Conservation (phyloP, 305 asterid genomes). For the Solanum hybrid region DNA sequence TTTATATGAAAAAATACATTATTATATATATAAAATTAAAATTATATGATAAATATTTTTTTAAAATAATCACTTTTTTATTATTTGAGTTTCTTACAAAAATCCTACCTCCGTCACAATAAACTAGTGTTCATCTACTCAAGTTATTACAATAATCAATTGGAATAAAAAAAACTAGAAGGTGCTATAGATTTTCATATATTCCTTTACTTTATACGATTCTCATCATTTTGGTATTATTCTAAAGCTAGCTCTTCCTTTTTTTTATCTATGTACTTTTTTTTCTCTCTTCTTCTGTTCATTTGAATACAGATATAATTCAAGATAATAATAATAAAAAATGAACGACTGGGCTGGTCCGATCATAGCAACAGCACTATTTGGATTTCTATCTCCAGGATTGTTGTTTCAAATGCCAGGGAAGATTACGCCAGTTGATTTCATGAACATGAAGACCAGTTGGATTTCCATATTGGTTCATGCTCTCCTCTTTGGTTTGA, state of each 20-base stretch:
- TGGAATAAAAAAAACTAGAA: background rate
- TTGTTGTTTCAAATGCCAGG: slow-evolving; percentile 71
- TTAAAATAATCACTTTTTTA: background rate
- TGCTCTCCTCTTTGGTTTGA: slow-evolving; percentile 61
- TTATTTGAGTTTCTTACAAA: background rate
- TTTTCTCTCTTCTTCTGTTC: background rate
- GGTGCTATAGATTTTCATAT: background rate
- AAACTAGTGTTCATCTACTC: background rate
- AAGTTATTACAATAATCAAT: background rate
- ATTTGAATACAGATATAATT: background rate
- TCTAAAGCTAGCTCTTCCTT: slow-evolving; percentile 5
- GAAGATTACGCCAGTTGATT: slow-evolving; percentile 50
- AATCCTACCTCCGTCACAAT: background rate
- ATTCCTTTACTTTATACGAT: background rate
- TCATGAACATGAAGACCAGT: slow-evolving; percentile 78
- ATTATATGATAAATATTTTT: too few species aligned
- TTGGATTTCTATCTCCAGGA: slow-evolving; percentile 70
- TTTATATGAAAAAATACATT: background rate
- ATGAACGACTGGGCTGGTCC: slow-evolving; percentile 71
- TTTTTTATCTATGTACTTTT: background rate
- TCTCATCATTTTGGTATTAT: background rate
- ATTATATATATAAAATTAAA: too few species aligned
- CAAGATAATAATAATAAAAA: background rate
- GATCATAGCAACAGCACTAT: slow-evolving; percentile 64
- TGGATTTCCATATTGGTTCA: slow-evolving; percentile 46